Evolutionary conservation across 306 rosid species (phyloP).

Genomic region (Senna tora): DNA sequence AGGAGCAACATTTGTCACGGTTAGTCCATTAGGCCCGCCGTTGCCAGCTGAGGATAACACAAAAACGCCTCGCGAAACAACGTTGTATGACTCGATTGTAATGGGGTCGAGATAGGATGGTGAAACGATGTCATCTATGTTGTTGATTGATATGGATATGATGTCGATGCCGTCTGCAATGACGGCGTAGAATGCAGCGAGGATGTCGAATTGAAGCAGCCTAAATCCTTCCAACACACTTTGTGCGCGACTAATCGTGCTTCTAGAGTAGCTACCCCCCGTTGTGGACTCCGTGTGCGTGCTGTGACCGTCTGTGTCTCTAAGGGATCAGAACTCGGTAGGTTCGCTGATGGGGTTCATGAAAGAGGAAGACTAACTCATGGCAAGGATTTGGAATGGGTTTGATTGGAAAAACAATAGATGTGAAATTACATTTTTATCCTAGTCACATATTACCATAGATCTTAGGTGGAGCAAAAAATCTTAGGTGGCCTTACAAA

Average conservation of each 20-base stretch:
- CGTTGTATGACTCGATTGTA: slow-evolving; percentile 86
- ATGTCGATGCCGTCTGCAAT: slow-evolving; percentile 83
- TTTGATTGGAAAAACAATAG: too few species aligned
- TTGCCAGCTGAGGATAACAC: slow-evolving; percentile 85
- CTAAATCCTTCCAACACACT: slow-evolving; percentile 86
- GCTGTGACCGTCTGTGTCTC: slow-evolving; percentile 95
- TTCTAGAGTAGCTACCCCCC: slow-evolving; percentile 66
- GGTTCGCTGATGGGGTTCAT: slow-evolving; percentile 64
- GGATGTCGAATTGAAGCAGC: slow-evolving; percentile 84
- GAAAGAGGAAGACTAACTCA: too few species aligned
- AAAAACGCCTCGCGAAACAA: slow-evolving; percentile 69
- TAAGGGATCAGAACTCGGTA: slow-evolving; percentile 73
- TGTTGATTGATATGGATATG: slow-evolving; percentile 81
- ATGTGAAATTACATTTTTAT: too few species aligned
- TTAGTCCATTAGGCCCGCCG: slow-evolving; percentile 80
- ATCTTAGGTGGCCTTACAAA: too few species aligned
- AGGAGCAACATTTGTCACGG: slow-evolving; percentile 81
- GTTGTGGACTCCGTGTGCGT: slow-evolving; percentile 95
- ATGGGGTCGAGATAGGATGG: slow-evolving; percentile 90
- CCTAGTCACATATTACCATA: too few species aligned
- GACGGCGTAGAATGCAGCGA: slow-evolving; percentile 77
- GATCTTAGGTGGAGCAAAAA: too few species aligned
- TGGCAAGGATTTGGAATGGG: too few species aligned
- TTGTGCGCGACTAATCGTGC: slow-evolving; percentile 80
- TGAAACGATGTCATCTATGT: slow-evolving; percentile 69